phyloP scores from a whole-genome alignment of 129 eudicot genomes.

The Tagetes erecta region DNA sequence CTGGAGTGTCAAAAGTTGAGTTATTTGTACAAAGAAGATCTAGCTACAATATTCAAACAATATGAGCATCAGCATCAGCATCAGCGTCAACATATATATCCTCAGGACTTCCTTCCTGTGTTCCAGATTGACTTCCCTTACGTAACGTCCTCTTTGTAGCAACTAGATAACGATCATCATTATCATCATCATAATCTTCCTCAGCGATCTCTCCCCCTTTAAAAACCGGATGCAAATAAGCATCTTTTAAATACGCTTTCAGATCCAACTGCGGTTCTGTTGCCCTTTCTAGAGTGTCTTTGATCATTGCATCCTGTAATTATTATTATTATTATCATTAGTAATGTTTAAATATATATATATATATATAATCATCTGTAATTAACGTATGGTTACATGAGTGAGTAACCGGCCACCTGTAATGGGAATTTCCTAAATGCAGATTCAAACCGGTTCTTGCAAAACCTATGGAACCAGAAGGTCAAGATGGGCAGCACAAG shows the following conservation, averaged over 20 bases:
- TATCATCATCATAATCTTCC: conserved; percentile 48
- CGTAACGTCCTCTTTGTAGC: conserved; percentile 72
- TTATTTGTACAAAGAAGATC: too few relatives aligned
- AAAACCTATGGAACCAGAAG: conserved; percentile 72
- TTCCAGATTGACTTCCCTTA: conserved; percentile 40
- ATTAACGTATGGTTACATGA: too few relatives aligned
- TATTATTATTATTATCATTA: background rate
- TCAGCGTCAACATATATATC: background rate
- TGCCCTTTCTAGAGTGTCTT: conserved; percentile 85
- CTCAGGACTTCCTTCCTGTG: conserved; percentile 40
- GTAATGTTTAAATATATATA: conserved; percentile 37
- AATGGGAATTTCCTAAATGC: conserved; percentile 77
- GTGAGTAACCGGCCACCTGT: conserved; percentile 43
- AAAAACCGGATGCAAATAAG: conserved; percentile 83
- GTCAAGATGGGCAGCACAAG: conserved; percentile 74
- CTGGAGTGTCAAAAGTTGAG: too few relatives aligned
- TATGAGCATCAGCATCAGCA: too few relatives aligned
- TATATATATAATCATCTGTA: background rate
- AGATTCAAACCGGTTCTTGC: conserved; percentile 87
- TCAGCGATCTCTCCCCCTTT: conserved; percentile 50
- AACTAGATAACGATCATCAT: conserved; percentile 52
- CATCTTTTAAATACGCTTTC: conserved; percentile 67
- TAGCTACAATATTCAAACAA: too few relatives aligned
- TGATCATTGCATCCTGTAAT: conserved; percentile 86
- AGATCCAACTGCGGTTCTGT: conserved; percentile 78